Evolutionary conservation across 345 rosid genomes (phyloP).

Genomic region (Populus euphratica): DNA sequence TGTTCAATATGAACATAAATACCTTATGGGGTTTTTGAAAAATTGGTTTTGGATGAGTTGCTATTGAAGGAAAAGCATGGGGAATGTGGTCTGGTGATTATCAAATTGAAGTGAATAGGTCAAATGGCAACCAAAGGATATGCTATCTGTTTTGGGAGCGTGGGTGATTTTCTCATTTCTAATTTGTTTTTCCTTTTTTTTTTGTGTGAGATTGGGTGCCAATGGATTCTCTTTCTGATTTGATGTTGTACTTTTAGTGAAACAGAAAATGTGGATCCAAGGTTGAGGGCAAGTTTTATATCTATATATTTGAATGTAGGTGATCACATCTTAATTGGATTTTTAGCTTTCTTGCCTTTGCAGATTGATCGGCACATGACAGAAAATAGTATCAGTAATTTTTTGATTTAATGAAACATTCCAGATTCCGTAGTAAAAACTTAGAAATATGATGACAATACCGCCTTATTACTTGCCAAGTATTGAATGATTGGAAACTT

Average conservation of each 20-base stretch:
- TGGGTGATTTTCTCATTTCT: not conserved
- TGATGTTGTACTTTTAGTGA: not conserved
- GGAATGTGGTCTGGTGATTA: not conserved
- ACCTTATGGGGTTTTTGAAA: not conserved
- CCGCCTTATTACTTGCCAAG: not conserved
- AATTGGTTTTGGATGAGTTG: not conserved
- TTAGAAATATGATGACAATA: not conserved
- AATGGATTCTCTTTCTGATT: not conserved
- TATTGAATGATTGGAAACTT: not conserved
- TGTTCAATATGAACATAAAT: not conserved
- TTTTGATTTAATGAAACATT: not conserved
- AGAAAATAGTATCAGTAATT: not conserved
- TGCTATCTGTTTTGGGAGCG: not conserved
- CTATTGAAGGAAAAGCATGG: not conserved
- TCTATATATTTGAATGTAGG: not conserved
- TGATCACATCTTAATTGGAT: not conserved
- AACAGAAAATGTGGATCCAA: not conserved
- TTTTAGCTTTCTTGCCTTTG: not conserved
- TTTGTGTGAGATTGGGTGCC: not conserved
- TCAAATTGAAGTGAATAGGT: not conserved
- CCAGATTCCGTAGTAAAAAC: not conserved
- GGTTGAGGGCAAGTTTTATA: not conserved
- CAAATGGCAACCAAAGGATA: not conserved
- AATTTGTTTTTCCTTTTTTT: too few relatives aligned
- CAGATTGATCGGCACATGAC: not conserved